Conservation (phyloP, 169 alveolate species). For the Plasmodium chabaudi region DNA sequence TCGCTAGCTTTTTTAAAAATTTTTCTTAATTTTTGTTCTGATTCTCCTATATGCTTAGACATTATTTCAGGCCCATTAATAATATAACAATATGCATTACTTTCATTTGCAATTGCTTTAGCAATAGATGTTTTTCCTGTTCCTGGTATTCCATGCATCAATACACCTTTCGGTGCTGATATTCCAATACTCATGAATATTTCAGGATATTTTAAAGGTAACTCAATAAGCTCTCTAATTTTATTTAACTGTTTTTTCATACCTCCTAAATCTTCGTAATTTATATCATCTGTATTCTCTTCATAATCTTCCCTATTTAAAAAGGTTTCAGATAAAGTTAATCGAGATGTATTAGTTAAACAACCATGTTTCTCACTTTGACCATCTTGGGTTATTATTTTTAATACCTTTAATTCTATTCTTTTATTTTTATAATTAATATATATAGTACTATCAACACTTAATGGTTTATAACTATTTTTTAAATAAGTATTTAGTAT, state of each 20-base stretch:
- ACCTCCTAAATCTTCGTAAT: constrained; percentile 87
- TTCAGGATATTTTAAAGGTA: constrained; percentile 87
- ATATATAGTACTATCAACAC: constrained; percentile 23
- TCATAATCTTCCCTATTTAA: constrained; percentile 83
- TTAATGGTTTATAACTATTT: constrained; percentile 47
- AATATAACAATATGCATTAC: constrained; percentile 83
- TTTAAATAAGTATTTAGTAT: constrained; percentile 38
- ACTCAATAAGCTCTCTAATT: constrained; percentile 86
- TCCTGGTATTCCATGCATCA: constrained; percentile 91
- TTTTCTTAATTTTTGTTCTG: constrained; percentile 89
- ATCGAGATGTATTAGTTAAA: constrained; percentile 61
- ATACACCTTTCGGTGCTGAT: constrained; percentile 88
- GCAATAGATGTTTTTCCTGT: constrained; percentile 90
- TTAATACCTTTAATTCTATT: constrained; percentile 81
- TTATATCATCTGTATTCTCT: constrained; percentile 81
- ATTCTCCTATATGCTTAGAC: constrained; percentile 91
- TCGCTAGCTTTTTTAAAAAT: constrained; percentile 86
- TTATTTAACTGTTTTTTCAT: constrained; percentile 84
- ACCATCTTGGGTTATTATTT: constrained; percentile 53
- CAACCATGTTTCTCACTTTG: constrained; percentile 68
- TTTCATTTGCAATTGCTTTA: constrained; percentile 88
- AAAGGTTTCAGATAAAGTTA: constrained; percentile 76
- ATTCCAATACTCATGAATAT: constrained; percentile 87
- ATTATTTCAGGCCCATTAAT: constrained; percentile 87
- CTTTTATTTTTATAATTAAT: constrained; percentile 43